Percentiles rank a stretch among this genome's conserved stretches.
Conservation (phyloP, 345 rosid genomes). For the Eucalyptus sp. region DNA sequence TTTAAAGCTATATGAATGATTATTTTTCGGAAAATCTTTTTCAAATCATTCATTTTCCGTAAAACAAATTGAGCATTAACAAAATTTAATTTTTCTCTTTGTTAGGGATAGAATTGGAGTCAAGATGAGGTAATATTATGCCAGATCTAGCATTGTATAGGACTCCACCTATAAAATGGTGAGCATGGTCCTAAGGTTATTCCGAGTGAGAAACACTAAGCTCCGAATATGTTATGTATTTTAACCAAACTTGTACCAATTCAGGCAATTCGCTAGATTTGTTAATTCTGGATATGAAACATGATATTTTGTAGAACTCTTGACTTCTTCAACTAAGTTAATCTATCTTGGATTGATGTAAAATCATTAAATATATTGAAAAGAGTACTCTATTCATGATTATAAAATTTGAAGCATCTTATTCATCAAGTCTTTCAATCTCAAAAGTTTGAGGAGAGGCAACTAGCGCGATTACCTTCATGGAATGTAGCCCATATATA, state of each 20-base stretch:
- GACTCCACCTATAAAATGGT: background rate
- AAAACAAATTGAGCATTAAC: background rate
- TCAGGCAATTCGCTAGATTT: background rate
- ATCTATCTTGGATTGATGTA: background rate
- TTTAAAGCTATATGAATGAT: no score
- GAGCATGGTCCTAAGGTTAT: background rate
- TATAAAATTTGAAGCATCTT: background rate
- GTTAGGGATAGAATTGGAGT: background rate
- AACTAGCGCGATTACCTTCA: background rate
- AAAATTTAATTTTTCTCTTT: background rate
- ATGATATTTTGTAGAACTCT: background rate
- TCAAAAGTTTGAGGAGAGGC: background rate
- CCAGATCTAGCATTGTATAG: background rate
- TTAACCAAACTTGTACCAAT: rapidly evolving
- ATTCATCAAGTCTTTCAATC: background rate
- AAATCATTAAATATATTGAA: no score
- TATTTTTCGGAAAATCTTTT: rapidly evolving
- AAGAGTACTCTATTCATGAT: background rate
- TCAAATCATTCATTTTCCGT: rapidly evolving
- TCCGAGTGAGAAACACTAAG: background rate
- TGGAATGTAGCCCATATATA: background rate
- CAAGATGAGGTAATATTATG: background rate
- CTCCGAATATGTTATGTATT: rapidly evolving
- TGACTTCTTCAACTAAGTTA: background rate
- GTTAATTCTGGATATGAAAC: background rate